Percentiles rank a stretch among this genome's conserved stretches.
phyloP scores from a whole-genome alignment of 2,329 filamentous ascomycete species.

The Penicillium freii region DNA sequence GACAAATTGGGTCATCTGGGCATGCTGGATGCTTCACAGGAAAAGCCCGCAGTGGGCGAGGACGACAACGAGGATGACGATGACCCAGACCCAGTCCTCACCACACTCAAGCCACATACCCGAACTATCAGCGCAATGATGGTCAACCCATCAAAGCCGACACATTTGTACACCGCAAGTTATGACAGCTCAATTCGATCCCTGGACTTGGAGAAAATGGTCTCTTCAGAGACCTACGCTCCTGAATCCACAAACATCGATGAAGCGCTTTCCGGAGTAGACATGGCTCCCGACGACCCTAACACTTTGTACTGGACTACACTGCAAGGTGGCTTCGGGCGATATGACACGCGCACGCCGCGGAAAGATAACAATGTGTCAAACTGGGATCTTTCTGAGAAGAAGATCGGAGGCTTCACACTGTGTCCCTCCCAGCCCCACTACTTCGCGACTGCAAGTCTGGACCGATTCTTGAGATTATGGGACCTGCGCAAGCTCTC shows the following conservation, averaged over 20 bases:
- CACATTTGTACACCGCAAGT: constrained; percentile 77
- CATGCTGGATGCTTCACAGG: constrained; percentile 71
- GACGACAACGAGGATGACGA: constrained; percentile 65
- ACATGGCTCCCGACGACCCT: constrained; percentile 69
- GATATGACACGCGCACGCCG: constrained; percentile 70
- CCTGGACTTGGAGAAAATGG: constrained; percentile 75
- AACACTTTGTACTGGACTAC: constrained; percentile 85
- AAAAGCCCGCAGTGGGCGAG: constrained; percentile 57
- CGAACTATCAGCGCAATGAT: constrained; percentile 84
- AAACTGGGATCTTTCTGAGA: constrained; percentile 74
- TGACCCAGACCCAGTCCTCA: constrained; percentile 71
- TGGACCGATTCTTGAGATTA: constrained; percentile 84
- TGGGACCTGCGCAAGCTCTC: constrained; percentile 85
- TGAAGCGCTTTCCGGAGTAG: constrained; percentile 77
- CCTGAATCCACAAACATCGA: constrained; percentile 69
- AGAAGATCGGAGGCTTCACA: constrained; percentile 94
- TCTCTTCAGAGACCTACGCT: constrained; percentile 78
- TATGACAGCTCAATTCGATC: constrained; percentile 92
- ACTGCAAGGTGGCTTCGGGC: constrained; percentile 73
- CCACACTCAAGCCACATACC: constrained; percentile 84
- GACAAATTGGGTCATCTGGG: constrained; percentile 92
- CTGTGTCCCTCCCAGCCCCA: constrained; percentile 77
- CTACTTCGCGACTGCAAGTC: constrained; percentile 80
- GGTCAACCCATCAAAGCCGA: constrained; percentile 70
- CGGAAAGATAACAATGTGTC: constrained; percentile 55